A percentile compares a stretch with the other conserved stretches of the same genome.
Conservation (phyloP, 805 yeast species). For the Blastobotrys robertii region DNA sequence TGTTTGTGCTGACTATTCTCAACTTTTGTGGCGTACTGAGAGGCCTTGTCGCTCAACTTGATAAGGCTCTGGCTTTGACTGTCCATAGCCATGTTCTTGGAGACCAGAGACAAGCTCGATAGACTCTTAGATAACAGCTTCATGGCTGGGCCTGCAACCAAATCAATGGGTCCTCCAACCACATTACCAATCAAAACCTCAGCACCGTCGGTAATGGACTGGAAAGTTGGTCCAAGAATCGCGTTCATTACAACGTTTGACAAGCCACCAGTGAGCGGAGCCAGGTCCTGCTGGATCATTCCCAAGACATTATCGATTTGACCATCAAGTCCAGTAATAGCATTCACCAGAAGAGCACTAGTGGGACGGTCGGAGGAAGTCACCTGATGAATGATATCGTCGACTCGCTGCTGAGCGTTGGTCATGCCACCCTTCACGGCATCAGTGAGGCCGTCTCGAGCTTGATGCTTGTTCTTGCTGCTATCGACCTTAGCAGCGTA, state of each 20-base stretch:
- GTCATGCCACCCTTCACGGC: constrained; percentile 11
- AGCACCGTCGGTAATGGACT: constrained; percentile 11
- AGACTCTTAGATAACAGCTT: too few relatives aligned
- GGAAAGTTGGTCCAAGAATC: constrained; percentile 8
- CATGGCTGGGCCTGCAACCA: constrained; percentile 6
- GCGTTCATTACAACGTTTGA: constrained; percentile 8
- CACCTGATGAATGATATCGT: constrained; percentile 2
- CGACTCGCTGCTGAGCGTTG: constrained; percentile 16
- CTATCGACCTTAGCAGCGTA: too few relatives aligned
- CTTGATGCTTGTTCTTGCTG: neutral
- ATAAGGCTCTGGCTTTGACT: too few relatives aligned
- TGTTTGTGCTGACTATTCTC: too few relatives aligned
- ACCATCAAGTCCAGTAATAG: constrained; percentile 15
- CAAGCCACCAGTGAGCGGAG: constrained; percentile 13
- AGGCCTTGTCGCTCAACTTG: too few relatives aligned
- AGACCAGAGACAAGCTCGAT: too few relatives aligned
- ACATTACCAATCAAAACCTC: constrained; percentile 21
- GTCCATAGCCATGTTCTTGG: too few relatives aligned
- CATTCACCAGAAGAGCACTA: constrained; percentile 10
- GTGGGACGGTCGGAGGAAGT: constrained; percentile 1
- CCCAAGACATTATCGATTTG: constrained; percentile 16
- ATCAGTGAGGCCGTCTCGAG: constrained; percentile 2
- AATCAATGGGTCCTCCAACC: constrained; percentile 15
- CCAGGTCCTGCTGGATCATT: constrained; percentile 12
- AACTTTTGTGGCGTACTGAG: too few relatives aligned